Evolutionary conservation across 441 rosid genomes (phyloP), one percentile per base, ranked within the genome.

Genomic region (Adansonia madagascariensis): DNA sequence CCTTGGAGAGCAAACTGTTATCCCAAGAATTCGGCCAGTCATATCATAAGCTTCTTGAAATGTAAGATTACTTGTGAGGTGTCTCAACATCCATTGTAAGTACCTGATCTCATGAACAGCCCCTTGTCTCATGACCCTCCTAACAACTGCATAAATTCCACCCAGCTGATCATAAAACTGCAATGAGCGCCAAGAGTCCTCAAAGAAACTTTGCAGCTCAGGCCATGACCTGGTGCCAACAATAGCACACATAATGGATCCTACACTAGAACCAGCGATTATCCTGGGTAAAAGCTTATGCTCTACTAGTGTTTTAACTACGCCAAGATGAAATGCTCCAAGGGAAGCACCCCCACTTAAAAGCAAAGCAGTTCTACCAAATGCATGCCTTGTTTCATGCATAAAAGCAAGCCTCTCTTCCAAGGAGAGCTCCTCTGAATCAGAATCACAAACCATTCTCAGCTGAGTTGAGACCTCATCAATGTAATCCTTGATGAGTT

Each of bases 31-130:
- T 78, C 98, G 86, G 59, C 99, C 99, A 0, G 99, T 93, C 89
- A 93, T 88, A 79, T 95, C 99, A 78, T 91, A 95, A 55, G 99
- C 99, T 84, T 95, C 99, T 81, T 95, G 97, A 82, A 95, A 95
- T 60, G 99, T 95, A 71, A 95, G 97, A 86, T 95, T 95, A 66
- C 94, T 88, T 3, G 99, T 95, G 61, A 93, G 90, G 84, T 90
- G 71, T 79, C 99, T 86, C 71, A 95, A 83, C 95, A 95, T 86
- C 91, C 92, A 86, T 50, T 95, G 99, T 76, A 95, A 82, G 78
- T 91, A 90, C 80, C 97, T 84, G 76, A 95, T 95, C 65, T 93
- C 99, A 59, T 95, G 99, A 71, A 95, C 81, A 78, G 95, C 99
- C 2, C 99, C 98, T 46, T 87, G 93, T 39, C 86, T 92, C 91